Conservation (phyloP, 768 basidiomycete species). For the Butyriboletus loyo region DNA sequence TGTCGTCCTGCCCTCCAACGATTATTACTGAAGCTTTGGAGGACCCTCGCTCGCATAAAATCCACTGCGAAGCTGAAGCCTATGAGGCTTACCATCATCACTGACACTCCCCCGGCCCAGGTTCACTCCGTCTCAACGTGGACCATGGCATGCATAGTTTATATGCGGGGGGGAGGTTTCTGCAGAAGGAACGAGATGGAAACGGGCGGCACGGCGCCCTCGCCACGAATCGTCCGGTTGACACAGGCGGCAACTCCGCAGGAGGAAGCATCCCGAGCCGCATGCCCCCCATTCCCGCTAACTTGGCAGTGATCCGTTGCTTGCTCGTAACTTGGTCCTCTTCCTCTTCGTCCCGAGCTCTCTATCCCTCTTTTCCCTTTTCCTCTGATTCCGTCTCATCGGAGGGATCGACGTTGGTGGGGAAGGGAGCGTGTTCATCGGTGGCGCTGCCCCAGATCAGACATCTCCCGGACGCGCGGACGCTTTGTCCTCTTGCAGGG, state of each 20-base stretch:
- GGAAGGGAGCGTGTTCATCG: slow-evolving; percentile 35
- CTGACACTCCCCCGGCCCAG: too few relatives aligned
- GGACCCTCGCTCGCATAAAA: too few relatives aligned
- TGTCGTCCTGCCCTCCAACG: too few relatives aligned
- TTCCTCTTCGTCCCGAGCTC: slow-evolving; percentile 34
- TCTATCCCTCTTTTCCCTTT: slow-evolving; percentile 16
- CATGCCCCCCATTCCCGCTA: slow-evolving; percentile 57
- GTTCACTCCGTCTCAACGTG: too few relatives aligned
- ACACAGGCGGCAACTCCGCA: slow-evolving; percentile 12
- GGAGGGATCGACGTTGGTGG: slow-evolving; percentile 34
- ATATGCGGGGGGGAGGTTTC: slow-evolving; percentile 15
- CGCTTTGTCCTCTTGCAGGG: slow-evolving; percentile 42
- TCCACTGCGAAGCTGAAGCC: too few relatives aligned
- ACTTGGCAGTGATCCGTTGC: slow-evolving; percentile 50
- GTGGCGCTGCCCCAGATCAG: slow-evolving; percentile 69
- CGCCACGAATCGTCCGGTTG: slow-evolving; percentile 12
- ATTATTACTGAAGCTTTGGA: too few relatives aligned
- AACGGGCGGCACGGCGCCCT: slow-evolving; percentile 24
- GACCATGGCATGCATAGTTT: too few relatives aligned
- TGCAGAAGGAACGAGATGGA: slow-evolving; percentile 33
- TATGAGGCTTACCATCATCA: too few relatives aligned
- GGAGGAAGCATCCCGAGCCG: slow-evolving; percentile 53
- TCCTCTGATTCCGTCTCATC: slow-evolving; percentile 22
- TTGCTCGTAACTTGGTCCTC: slow-evolving; percentile 61
- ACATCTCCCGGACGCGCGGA: slow-evolving; percentile 73